phyloP scores from a whole-genome alignment of 164 flowering plant species.

The Paratinospora sagittata region DNA sequence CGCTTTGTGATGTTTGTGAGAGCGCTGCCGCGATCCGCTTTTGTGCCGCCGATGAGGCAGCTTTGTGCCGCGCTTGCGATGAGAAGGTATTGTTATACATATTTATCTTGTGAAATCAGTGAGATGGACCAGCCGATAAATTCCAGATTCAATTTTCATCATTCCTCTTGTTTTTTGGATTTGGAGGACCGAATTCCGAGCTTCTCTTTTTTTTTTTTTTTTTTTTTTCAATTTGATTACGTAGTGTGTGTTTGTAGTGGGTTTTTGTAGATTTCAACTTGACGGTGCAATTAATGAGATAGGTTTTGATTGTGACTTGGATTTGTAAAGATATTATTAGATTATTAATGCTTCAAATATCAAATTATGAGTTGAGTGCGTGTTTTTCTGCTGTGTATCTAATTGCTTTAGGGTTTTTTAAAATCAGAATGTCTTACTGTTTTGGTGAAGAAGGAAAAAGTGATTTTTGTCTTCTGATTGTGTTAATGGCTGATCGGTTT shows the following conservation, averaged over 20 bases:
- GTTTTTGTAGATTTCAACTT: too few species aligned
- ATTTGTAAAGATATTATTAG: too few species aligned
- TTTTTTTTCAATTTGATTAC: too few species aligned
- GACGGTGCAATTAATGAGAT: too few species aligned
- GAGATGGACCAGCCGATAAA: background rate
- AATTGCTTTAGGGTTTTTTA: background rate
- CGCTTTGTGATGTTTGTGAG: conserved; percentile 76
- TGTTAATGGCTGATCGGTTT: background rate
- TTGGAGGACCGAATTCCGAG: too few species aligned
- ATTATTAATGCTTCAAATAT: too few species aligned
- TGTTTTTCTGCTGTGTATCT: background rate
- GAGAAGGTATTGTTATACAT: conserved; percentile 35
- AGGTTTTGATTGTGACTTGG: too few species aligned
- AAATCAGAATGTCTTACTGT: background rate
- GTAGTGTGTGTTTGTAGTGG: too few species aligned
- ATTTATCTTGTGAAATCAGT: background rate
- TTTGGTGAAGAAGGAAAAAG: background rate
- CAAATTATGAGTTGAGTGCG: too few species aligned
- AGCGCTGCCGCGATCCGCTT: conserved; percentile 65
- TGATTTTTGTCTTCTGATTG: background rate
- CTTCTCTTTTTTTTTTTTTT: too few species aligned
- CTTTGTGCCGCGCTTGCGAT: conserved; percentile 68
- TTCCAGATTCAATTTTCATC: background rate
- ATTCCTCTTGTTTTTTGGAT: background rate
- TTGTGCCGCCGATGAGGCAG: conserved; percentile 87